Evolutionary conservation across 1,139 yeast genomes (phyloP).

Genomic region (Geotrichum cucujoidarum): DNA sequence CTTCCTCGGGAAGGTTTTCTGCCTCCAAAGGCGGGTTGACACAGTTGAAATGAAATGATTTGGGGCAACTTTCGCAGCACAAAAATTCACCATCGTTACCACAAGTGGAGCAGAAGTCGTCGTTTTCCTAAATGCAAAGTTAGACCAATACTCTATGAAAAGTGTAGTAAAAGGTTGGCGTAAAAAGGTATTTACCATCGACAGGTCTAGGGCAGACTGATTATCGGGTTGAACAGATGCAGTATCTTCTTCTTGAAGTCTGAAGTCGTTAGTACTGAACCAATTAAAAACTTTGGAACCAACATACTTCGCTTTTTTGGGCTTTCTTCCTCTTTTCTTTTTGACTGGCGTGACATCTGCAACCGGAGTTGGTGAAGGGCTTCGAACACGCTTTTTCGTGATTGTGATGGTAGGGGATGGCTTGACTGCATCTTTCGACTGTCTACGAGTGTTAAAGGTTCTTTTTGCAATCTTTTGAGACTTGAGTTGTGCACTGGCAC

Average conservation of each 20-base stretch:
- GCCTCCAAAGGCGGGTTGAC: conserved; percentile 85
- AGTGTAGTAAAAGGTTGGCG: too few relatives aligned
- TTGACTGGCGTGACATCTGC: not conserved
- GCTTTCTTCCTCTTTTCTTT: conserved; percentile 1
- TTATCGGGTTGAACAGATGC: too few relatives aligned
- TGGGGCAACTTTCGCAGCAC: conserved; percentile 92
- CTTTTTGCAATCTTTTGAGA: not conserved
- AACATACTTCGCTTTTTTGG: not conserved
- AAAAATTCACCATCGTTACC: conserved; percentile 83
- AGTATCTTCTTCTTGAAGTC: too few relatives aligned
- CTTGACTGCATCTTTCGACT: not conserved
- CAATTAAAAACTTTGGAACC: too few relatives aligned
- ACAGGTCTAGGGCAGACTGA: too few relatives aligned
- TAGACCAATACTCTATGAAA: too few relatives aligned
- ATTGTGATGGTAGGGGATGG: not conserved
- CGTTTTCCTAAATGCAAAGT: conserved; percentile 42
- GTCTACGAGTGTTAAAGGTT: not conserved
- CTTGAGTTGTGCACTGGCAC: not conserved
- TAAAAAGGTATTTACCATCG: too few relatives aligned
- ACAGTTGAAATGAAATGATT: conserved; percentile 86
- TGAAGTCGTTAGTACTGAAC: too few relatives aligned
- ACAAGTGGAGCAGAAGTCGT: conserved; percentile 85
- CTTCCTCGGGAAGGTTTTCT: conserved; percentile 71
- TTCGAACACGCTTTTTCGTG: not conserved
- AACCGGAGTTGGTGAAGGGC: not conserved